phyloP scores from a whole-genome alignment of 148 eudicot genomes.

The Gaultheria prostrata region DNA sequence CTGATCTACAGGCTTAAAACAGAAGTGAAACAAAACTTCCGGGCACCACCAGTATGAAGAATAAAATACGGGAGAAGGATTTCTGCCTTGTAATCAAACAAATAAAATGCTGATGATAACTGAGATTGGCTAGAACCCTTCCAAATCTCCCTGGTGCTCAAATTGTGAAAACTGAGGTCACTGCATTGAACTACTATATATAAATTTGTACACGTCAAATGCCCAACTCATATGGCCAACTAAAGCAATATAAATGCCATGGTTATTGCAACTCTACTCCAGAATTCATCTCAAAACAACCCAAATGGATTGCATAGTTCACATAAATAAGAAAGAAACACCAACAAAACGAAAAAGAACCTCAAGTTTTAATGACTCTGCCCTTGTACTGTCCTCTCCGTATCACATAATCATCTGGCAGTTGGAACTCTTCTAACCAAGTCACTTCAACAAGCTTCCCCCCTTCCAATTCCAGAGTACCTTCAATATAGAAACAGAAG shows the following conservation, averaged over 20 bases:
- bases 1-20: not conserved
- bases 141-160: not conserved
- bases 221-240: constrained; percentile 13
- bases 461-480: constrained; percentile 37
- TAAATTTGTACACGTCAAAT: constrained; percentile 23
- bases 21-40: not conserved
- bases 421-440: constrained; percentile 51
- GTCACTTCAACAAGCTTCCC: constrained; percentile 32
- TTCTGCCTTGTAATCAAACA: not conserved
- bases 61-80: not conserved
- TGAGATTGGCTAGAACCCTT: not conserved
- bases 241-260: constrained; percentile 4
- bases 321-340: not conserved
- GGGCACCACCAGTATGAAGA: not conserved
- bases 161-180: constrained; percentile 8
- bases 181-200: not conserved
- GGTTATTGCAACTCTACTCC: constrained; percentile 4
- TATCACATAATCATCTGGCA: constrained; percentile 48
- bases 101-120: not conserved
- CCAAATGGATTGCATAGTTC: not conserved
- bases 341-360: not conserved
- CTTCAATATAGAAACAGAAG: constrained; percentile 14
- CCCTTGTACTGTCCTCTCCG: constrained; percentile 49
- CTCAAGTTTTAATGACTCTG: constrained; percentile 32
- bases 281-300: constrained; percentile 10